Evolutionary conservation across 305 asterid genomes (phyloP).

Genomic region (Fraxinus latifolia): DNA sequence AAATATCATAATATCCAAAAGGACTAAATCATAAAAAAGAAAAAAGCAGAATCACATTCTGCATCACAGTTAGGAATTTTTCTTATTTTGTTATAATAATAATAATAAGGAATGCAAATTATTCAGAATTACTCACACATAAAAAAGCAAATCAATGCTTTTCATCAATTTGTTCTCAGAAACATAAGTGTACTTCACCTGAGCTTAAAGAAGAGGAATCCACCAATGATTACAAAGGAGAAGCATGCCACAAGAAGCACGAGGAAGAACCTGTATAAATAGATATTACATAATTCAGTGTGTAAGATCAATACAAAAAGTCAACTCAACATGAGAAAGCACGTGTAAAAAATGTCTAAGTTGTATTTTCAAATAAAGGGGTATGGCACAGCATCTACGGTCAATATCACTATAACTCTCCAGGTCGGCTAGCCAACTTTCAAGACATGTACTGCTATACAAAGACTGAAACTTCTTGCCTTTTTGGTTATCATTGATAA

Average conservation of each 20-base stretch:
- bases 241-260: constrained; percentile 79
- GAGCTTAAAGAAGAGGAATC: constrained; percentile 82
- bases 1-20: neutral
- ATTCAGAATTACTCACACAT: neutral
- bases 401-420: neutral
- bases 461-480: neutral
- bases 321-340: constrained; percentile 5
- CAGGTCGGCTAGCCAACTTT: neutral
- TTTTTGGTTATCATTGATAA: neutral
- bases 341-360: constrained; percentile 11
- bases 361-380: neutral
- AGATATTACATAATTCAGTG: constrained; percentile 17
- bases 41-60: constrained; percentile 9
- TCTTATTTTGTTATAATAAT: neutral
- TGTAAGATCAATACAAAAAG: constrained; percentile 19
- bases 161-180: constrained; percentile 9
- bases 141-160: neutral
- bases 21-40: neutral
- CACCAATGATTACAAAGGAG: constrained; percentile 87
- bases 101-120: neutral
- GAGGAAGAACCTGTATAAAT: constrained; percentile 67
- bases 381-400: neutral
- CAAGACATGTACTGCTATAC: neutral
- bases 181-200: constrained; percentile 48
- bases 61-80: neutral